Evolutionary conservation across 306 rosid species (phyloP), one percentile per base, ranked within the genome.

Genomic region (Biancaea sappan): DNA sequence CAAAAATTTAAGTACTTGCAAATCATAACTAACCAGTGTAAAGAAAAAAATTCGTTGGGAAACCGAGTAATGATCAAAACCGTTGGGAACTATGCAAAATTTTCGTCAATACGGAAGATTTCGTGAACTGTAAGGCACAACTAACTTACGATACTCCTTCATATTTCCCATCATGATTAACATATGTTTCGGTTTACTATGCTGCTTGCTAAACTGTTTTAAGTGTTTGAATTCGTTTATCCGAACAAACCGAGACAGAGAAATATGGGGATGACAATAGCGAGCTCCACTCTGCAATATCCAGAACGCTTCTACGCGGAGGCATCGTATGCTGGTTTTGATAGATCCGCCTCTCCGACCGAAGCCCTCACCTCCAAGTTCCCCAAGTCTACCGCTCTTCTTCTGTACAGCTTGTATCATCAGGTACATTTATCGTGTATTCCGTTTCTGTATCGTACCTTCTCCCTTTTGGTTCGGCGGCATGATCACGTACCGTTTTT

Each of bases 281-380:
- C 82, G 53, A 85, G 86, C 83, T 93, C 97, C 66, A 92, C 93
- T 26, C 80, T 91, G 46, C 98, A 93, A 68, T 93, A 93, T 81
- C 98, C 98, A 37, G 96, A 93, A 67, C 87, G 97, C 48, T 93
- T 93, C 86, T 88, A 83, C 89, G 93, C 96, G 38, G 98, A 97
- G 60, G 92, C 97, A 29, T 82, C 97, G 4, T 93, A 87, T 72
- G 98, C 84, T 4, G 98, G 97, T 2, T 91, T 93, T 35, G 97
- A 93, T 68, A 95, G 94, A 85, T 85, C 98, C 32, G 87, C 75
- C 56, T 91, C 98, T 58, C 85, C 97, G 21, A 88, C 93, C 54
- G 88, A 91, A 85, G 82, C 93, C 54, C 80, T 93, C 62, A 88
- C 96, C 79, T 82, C 97, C 57, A 91, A 82, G 79, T 93, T 93